A percentile compares a stretch with the other conserved stretches of the same genome.
Evolutionary conservation across 345 rosid genomes (phyloP).

Genomic region (Arabidopsis thaliana): DNA sequence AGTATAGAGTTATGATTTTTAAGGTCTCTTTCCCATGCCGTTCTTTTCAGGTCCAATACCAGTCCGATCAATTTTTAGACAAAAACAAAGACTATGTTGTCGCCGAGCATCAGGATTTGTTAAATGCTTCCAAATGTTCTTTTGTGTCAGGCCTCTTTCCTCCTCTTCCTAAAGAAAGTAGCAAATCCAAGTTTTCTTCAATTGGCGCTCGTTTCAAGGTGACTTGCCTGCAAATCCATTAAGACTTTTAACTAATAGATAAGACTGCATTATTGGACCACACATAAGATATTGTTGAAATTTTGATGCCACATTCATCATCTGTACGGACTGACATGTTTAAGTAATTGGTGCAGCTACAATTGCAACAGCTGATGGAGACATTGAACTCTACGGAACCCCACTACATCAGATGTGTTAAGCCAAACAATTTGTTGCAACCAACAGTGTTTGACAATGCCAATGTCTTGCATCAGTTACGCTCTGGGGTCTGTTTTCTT

Average conservation of each 20-base stretch:
- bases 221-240: constrained; percentile 23
- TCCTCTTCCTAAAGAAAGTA: constrained; percentile 62
- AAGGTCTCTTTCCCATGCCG: constrained; percentile 40
- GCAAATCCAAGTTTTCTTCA: constrained; percentile 87
- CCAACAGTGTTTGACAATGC: constrained; percentile 68
- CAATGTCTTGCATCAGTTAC: constrained; percentile 80
- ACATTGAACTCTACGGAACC: constrained; percentile 84
- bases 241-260: constrained; percentile 6
- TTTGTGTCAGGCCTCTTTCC: constrained; percentile 81
- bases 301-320: constrained; percentile 25
- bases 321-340: constrained; percentile 42
- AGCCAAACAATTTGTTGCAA: constrained; percentile 72
- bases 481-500: constrained; percentile 77
- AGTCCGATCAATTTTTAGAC: constrained; percentile 87
- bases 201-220: constrained; percentile 94
- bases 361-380: constrained; percentile 93
- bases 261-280: constrained; percentile 25
- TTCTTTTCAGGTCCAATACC: constrained; percentile 82
- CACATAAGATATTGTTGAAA: constrained; percentile 24
- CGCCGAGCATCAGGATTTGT: constrained; percentile 91
- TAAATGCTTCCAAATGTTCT: constrained; percentile 79
- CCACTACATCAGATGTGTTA: constrained; percentile 92
- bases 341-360: constrained; percentile 68
- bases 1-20: constrained; percentile 12
- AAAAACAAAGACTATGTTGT: constrained; percentile 96